These are phyloP conservation scores for Phytomonas francai DNA, from an alignment of 208 protist species.

Conservation along the genomic window DNA sequence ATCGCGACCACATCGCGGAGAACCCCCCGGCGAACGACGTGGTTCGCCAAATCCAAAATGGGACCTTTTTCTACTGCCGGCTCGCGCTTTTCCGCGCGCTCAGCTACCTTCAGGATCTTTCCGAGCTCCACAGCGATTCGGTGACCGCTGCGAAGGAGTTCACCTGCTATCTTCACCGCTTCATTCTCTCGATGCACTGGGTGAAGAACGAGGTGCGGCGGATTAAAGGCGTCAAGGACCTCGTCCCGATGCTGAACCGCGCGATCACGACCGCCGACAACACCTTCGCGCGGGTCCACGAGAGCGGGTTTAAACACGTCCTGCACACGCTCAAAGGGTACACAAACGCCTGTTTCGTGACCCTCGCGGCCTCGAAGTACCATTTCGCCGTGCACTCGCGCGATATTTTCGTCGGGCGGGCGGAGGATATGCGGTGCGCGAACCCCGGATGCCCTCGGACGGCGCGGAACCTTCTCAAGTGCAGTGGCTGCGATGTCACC, in stretches of 20 bases:
- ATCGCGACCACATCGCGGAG: constrained; percentile 43
- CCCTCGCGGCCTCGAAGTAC: constrained; percentile 42
- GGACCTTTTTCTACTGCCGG: constrained; percentile 51
- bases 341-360: constrained; percentile 32
- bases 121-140: constrained; percentile 16
- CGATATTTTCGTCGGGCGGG: constrained; percentile 52
- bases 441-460: constrained; percentile 48
- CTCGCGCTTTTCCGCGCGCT: constrained; percentile 54
- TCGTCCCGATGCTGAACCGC: constrained; percentile 35
- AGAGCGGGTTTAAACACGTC: constrained; percentile 29
- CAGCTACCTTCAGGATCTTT: constrained; percentile 25
- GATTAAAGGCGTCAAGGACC: constrained; percentile 32
- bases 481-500: constrained; percentile 66
- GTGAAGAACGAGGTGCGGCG: constrained; percentile 47
- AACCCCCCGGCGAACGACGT: constrained; percentile 47
- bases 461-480: constrained; percentile 64
- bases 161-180: constrained; percentile 26
- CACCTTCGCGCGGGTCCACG: constrained; percentile 27
- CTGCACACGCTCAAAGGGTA: constrained; percentile 42
- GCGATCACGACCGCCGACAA: constrained; percentile 32
- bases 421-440: constrained; percentile 46
- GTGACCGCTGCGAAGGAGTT: constrained; percentile 17
- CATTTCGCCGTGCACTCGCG: constrained; percentile 67
- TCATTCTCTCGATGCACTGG: constrained; percentile 42
- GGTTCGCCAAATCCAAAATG: constrained; percentile 56